phyloP scores from a whole-genome alignment of 2,329 filamentous ascomycete genomes.

The Chaetomiaceae sp. region DNA sequence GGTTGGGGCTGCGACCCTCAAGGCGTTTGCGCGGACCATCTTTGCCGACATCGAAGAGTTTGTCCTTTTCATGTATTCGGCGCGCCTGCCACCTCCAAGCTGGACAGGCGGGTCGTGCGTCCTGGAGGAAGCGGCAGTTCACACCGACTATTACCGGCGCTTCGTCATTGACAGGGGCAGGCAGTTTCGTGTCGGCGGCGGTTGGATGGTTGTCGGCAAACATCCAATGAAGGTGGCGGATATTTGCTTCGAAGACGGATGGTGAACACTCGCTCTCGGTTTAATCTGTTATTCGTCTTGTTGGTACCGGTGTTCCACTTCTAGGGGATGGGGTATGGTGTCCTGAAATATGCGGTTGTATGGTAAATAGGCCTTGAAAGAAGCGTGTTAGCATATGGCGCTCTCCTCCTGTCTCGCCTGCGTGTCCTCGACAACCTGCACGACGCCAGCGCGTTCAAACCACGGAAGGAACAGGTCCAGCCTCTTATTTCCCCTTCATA shows the following conservation, averaged over 20 bases:
- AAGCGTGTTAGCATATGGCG: neutral
- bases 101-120: slow-evolving; percentile 28
- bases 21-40: slow-evolving; percentile 21
- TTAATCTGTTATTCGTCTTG: neutral
- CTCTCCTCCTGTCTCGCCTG: no score
- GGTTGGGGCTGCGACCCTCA: slow-evolving; percentile 25
- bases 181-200: slow-evolving; percentile 23
- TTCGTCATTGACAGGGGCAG: slow-evolving; percentile 24
- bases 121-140: slow-evolving; percentile 21
- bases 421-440: neutral
- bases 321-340: neutral
- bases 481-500: slow-evolving; percentile 20
- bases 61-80: slow-evolving; percentile 30
- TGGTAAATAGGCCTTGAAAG: no score
- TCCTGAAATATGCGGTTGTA: neutral
- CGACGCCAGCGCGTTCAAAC: neutral
- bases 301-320: neutral
- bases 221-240: slow-evolving; percentile 29
- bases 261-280: slow-evolving; percentile 15
- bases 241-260: slow-evolving; percentile 27
- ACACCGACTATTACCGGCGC: slow-evolving; percentile 23
- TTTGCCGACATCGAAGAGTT: slow-evolving; percentile 30
- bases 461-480: slow-evolving; percentile 14
- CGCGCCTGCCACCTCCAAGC: slow-evolving; percentile 25
- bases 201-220: slow-evolving; percentile 26